Evolutionary conservation across 2,329 filamentous ascomycete genomes (phyloP), one percentile per base, ranked within the genome.

Genomic region (Herpotrichia juniperi): DNA sequence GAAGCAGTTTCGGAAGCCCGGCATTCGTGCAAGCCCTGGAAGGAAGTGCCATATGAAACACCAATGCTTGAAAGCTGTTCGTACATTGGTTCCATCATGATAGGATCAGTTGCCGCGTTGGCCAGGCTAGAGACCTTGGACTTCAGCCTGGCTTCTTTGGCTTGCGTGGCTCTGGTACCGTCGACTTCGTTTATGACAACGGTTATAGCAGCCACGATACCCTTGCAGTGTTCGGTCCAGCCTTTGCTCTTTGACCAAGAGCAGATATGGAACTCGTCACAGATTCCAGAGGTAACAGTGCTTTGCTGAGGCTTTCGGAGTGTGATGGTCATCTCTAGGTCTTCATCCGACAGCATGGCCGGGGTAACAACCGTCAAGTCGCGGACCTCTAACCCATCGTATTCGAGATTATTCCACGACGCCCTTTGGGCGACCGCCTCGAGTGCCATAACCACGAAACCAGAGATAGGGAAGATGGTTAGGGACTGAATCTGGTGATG

Each of bases 161-260:
- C 43, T 42, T 58, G 48, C 48, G 1, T 40, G 35, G 40, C 14
- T 11, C 67, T 14, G n/a, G 59, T 59, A 25, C 73, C 70, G 43
- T 79, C 75, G 1, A 81, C 74, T 5, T 75, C 74, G 53, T 80
- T 78, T 1, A 63, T 53, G 11, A 77, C 71, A 7, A 59, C 58
- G 8, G 65, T 56, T 40, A 69, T 67, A 3, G 80, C 74, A 5
- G 75, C 68, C 9, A 85, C 73, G 8, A 39, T 28, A 14, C 67
- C 67, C 16, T 53, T 59, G 63, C 83, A 86, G 60, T 87, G 80
- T 59, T 86, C 81, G 0, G 79, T 78, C 84, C 84, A 87, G 10
- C 80, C 79, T 34, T 80, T 75, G 11, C 68, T 75, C 12, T 76
- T 74, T 0, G 77, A 77, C 77, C 78, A 84, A 0, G 83, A 84